Percentiles rank a stretch among this genome's conserved stretches.
Conservation (phyloP, 1,284 basidiomycete genomes). For the Sporisorium scitamineum region DNA sequence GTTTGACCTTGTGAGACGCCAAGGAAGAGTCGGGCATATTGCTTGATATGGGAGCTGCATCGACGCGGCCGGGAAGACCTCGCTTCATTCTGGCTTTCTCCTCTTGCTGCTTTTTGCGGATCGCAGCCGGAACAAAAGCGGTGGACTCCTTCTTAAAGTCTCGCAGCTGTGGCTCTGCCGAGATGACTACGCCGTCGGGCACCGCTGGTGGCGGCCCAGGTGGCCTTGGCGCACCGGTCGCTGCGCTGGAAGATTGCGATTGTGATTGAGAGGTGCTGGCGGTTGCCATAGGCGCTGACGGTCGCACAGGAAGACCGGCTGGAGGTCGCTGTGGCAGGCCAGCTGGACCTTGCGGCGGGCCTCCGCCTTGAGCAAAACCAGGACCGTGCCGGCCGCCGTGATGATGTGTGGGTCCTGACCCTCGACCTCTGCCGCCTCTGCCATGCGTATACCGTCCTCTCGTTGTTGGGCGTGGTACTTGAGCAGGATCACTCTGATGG, state of each 20-base stretch:
- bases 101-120: constrained; percentile 57
- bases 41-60: constrained; percentile 51
- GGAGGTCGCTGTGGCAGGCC: constrained; percentile 11
- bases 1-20: constrained; percentile 13
- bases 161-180: constrained; percentile 65
- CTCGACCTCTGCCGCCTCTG: constrained; percentile 9
- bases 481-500: neutral
- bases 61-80: constrained; percentile 53
- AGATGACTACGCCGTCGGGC: constrained; percentile 47
- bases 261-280: neutral
- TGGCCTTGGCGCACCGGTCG: constrained; percentile 11
- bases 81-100: constrained; percentile 48
- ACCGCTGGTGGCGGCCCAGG: constrained; percentile 36
- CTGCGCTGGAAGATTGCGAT: too few species aligned
- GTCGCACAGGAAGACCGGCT: constrained; percentile 1
- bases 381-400: constrained; percentile 7
- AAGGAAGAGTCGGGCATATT: constrained; percentile 13
- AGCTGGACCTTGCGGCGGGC: neutral
- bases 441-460: neutral
- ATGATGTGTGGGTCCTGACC: constrained; percentile 5
- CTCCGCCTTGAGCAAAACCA: neutral
- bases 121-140: constrained; percentile 62
- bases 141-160: constrained; percentile 65
- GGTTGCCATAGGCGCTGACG: neutral
- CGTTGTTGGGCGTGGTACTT: neutral